Base-by-base conservation (phyloP, 495 filamentous ascomycete genomes). In the Letharia lupina region DNA sequence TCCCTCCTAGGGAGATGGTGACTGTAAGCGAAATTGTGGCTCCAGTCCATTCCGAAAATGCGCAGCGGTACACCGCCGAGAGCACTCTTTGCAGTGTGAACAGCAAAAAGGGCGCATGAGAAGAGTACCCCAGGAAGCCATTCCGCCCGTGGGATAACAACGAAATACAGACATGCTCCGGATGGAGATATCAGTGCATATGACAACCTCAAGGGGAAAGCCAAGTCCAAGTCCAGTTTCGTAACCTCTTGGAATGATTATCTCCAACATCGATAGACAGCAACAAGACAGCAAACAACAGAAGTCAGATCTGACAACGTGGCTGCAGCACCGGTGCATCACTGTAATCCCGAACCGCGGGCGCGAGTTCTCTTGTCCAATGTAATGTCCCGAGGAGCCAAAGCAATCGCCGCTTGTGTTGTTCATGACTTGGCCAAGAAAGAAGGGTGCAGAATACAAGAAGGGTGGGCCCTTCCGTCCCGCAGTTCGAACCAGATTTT, bases 271-370 rank as follows among this genome's bases (percentile, higher is more conserved):
- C 18, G 39, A 42, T 2, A n/a, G 5, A 16, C 4, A 16, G 63
- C 63, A 60, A 47, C 63, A 63, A 39, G 42, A 65, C 54, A 33
- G 37, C 40, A 60, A 47, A 65, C 63, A 48, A 50, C 63, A 59
- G 41, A 28, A 45, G 63, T 65, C 63, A 39, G 47, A 50, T 65
- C 1, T 44, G 56, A 65, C 41, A 40, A 45, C n/a, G 54, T 58
- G 18, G 44, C 6, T 45, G 13, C 45, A 37, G 13, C 63, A 33
- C 54, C 12, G 39, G 54, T 40, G 63, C 63, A 20, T 48, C 35
- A 45, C 47, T 23, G 33, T 37, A 6, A 45, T 59, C 54, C 54
- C 28, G 31, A 41, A 50, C 12, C 37, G 56, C 54, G 54, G 63
- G 8, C 41, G 63, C 44, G 31, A 59, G 41, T 41, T 41, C 63